Conservation (phyloP, 1,284 basidiomycete species). For the Irpex sp. region DNA sequence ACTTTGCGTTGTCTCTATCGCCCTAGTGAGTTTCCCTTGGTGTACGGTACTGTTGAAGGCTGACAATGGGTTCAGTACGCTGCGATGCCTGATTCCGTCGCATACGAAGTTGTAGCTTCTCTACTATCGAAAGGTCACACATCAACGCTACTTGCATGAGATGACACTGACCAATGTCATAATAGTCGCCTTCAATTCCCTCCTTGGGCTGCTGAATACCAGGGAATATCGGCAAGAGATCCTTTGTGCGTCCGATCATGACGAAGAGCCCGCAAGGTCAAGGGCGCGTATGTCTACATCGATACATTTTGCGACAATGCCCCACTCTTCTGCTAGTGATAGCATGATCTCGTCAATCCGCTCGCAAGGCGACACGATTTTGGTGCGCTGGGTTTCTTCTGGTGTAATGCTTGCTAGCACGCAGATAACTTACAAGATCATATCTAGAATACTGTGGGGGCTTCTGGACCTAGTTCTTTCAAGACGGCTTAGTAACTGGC, state of each 20-base stretch:
- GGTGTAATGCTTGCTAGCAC: too few species aligned
- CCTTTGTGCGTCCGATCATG: not conserved
- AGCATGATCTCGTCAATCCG: not conserved
- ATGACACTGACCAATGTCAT: not conserved
- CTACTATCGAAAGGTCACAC: not conserved
- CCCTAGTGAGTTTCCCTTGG: not conserved
- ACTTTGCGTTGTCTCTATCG: not conserved
- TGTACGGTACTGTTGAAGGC: not conserved
- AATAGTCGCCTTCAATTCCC: not conserved
- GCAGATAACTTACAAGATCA: too few species aligned
- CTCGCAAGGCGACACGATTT: not conserved
- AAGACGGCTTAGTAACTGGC: too few species aligned
- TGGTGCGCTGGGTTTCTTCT: too few species aligned
- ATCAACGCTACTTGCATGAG: not conserved
- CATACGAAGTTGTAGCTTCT: not conserved
- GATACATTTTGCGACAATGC: not conserved
- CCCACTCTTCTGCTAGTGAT: not conserved
- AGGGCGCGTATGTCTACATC: not conserved
- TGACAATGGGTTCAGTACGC: not conserved
- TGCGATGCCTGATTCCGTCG: not conserved
- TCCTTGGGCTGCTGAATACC: not conserved
- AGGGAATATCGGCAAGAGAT: not conserved
- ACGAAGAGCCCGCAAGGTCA: not conserved
- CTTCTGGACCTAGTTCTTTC: too few species aligned
- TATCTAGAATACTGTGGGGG: too few species aligned